Evolutionary conservation across 2,329 filamentous ascomycete genomes (phyloP).

Genomic region (Hymenoscyphus fraxineus): DNA sequence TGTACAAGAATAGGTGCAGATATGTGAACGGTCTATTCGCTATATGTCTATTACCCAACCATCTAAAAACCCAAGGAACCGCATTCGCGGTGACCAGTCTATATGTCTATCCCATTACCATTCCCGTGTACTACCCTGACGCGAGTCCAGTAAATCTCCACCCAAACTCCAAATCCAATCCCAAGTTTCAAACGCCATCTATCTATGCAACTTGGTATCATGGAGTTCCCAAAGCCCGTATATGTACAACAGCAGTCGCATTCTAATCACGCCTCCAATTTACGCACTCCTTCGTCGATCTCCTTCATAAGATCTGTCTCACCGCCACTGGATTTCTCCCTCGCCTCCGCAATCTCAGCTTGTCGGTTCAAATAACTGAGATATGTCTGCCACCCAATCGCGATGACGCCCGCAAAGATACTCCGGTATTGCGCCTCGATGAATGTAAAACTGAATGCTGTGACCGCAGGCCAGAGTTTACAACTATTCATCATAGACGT

Average conservation of each 20-base stretch:
- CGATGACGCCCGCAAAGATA: slow-evolving; percentile 74
- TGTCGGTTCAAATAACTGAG: slow-evolving; percentile 73
- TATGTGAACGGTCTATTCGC: background rate
- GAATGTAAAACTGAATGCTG: slow-evolving; percentile 83
- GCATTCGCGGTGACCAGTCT: background rate
- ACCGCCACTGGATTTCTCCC: slow-evolving; percentile 11
- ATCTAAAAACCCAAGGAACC: background rate
- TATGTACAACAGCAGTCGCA: background rate
- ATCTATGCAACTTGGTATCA: slow-evolving; percentile 1
- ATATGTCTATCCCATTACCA: background rate
- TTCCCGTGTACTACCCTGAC: background rate
- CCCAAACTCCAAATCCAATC: background rate
- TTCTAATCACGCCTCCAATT: slow-evolving; percentile 10
- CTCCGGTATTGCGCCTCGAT: slow-evolving; percentile 74
- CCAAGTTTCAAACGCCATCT: background rate
- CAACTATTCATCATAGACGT: slow-evolving; percentile 72
- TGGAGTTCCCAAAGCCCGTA: background rate
- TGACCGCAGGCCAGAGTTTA: slow-evolving; percentile 86
- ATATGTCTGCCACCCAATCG: slow-evolving; percentile 92
- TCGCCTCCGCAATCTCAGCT: slow-evolving; percentile 55
- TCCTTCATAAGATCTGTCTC: slow-evolving; percentile 9
- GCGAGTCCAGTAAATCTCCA: background rate
- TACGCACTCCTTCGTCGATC: slow-evolving; percentile 2
- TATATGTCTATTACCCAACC: background rate
- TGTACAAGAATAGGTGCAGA: no score